phyloP scores from a whole-genome alignment of 1,284 basidiomycete species.

The Pterulicium gracile region DNA sequence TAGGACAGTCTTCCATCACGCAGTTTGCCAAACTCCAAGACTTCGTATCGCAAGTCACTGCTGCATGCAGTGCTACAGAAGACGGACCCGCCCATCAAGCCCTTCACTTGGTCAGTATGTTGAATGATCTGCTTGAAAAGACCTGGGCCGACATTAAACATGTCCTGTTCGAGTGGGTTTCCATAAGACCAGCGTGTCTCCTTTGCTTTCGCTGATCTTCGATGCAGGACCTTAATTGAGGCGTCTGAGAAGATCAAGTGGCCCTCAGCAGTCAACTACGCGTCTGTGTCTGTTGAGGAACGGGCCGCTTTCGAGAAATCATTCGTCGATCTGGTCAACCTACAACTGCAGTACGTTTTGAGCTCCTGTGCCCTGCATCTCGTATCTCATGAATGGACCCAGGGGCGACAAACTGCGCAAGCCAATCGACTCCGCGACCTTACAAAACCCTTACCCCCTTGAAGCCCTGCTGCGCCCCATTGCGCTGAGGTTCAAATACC shows the following conservation, averaged over 20 bases:
- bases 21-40: slow-evolving; percentile 50
- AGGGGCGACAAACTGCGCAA: slow-evolving; percentile 5
- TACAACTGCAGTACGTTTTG: slow-evolving; percentile 38
- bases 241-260: slow-evolving; percentile 65
- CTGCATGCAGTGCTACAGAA: slow-evolving; percentile 34
- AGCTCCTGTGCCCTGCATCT: too few relatives aligned
- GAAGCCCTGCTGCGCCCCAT: slow-evolving; percentile 83
- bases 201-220: background rate
- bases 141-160: slow-evolving; percentile 72
- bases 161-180: slow-evolving; percentile 50
- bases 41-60: slow-evolving; percentile 39
- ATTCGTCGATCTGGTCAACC: slow-evolving; percentile 62
- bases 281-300: slow-evolving; percentile 33
- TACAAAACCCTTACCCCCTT: slow-evolving; percentile 61
- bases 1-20: slow-evolving; percentile 38
- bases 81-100: slow-evolving; percentile 32
- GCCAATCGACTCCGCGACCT: slow-evolving; percentile 8
- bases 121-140: slow-evolving; percentile 46
- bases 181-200: background rate
- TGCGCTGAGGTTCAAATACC: slow-evolving; percentile 85
- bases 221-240: background rate
- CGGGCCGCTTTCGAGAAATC: slow-evolving; percentile 60
- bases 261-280: slow-evolving; percentile 69
- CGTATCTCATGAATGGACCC: slow-evolving; percentile 1
- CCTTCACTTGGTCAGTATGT: slow-evolving; percentile 45